Conservation (phyloP, 768 basidiomycete genomes). For the Macrolepiota dolichaula region DNA sequence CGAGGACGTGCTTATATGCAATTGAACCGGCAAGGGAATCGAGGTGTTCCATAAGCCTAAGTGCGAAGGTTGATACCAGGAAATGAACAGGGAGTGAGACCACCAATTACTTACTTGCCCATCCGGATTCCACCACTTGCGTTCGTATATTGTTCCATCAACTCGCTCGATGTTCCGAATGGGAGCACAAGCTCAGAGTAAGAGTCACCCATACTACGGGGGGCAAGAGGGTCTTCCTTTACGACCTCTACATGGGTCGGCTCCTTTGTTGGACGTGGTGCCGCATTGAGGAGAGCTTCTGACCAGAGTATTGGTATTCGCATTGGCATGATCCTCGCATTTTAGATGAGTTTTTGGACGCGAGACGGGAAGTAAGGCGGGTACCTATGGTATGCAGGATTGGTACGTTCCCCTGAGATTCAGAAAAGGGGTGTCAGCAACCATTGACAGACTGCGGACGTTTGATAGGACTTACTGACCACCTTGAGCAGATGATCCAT, state of each 20-base stretch:
- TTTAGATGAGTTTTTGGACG: neutral
- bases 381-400: slow-evolving; percentile 53
- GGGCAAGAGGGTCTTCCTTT: slow-evolving; percentile 28
- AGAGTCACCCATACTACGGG: slow-evolving; percentile 67
- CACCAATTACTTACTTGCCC: slow-evolving; percentile 47
- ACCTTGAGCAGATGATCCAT: slow-evolving; percentile 55
- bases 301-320: slow-evolving; percentile 55
- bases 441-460: neutral
- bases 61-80: neutral
- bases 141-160: slow-evolving; percentile 70
- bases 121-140: slow-evolving; percentile 68
- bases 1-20: slow-evolving; percentile 79
- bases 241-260: slow-evolving; percentile 8
- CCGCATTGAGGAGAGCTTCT: slow-evolving; percentile 48
- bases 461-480: slow-evolving; percentile 45
- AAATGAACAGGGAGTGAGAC: neutral
- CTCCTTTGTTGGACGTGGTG: slow-evolving; percentile 17
- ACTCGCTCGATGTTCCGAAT: slow-evolving; percentile 53
- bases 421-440: neutral
- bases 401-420: slow-evolving; percentile 41
- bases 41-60: slow-evolving; percentile 72
- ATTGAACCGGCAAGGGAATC: slow-evolving; percentile 86
- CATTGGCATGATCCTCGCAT: slow-evolving; percentile 50
- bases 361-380: slow-evolving; percentile 6
- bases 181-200: slow-evolving; percentile 66